Conservation (phyloP, 1,284 basidiomycete genomes). For the Leucoagaricus sp. region DNA sequence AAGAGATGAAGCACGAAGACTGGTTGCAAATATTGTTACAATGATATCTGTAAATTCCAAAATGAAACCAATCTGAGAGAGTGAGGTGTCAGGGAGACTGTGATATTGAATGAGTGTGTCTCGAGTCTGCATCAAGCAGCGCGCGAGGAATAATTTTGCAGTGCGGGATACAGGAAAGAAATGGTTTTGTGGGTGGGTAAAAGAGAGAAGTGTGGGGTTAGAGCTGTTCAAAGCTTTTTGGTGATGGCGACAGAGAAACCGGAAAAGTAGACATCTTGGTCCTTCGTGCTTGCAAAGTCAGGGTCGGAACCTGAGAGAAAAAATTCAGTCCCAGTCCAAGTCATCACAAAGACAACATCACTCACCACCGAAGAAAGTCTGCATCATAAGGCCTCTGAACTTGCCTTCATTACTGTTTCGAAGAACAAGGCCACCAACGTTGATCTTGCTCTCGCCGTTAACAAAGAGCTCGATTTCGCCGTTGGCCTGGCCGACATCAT, state of each 20-base stretch:
- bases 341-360: not conserved
- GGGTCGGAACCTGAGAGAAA: conserved; percentile 38
- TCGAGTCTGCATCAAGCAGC: not conserved
- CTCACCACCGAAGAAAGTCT: conserved; percentile 69
- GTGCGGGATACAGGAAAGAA: not conserved
- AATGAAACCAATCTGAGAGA: not conserved
- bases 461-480: conserved; percentile 60
- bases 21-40: conserved; percentile 7
- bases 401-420: conserved; percentile 43
- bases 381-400: conserved; percentile 63
- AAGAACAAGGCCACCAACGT: conserved; percentile 49
- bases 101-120: conserved; percentile 8
- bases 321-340: conserved; percentile 7
- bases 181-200: not conserved
- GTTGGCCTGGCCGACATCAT: conserved; percentile 55
- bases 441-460: conserved; percentile 59
- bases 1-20: conserved; percentile 3
- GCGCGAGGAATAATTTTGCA: not conserved
- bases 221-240: conserved; percentile 40
- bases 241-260: conserved; percentile 66
- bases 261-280: conserved; percentile 61
- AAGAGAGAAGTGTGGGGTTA: not conserved
- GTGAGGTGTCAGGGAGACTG: conserved; percentile 1
- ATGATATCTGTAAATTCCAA: conserved; percentile 4
- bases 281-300: conserved; percentile 54